Evolutionary conservation across 1,284 basidiomycete species (phyloP).

Genomic region (Cutaneotrichosporon dermatis): DNA sequence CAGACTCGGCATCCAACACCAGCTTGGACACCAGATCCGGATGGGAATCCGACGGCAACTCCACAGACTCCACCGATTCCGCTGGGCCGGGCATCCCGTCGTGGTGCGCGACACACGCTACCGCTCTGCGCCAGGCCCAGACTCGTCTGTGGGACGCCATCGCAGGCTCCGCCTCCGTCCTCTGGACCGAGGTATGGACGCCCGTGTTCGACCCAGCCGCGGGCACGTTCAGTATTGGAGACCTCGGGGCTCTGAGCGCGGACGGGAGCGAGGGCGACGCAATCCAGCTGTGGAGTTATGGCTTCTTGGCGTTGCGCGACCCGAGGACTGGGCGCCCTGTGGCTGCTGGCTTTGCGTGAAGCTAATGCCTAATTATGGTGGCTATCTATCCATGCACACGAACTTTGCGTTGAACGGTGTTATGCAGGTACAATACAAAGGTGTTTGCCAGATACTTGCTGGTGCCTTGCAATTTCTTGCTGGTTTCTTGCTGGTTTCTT

Average conservation of each 20-base stretch:
- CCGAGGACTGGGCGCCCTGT: slow-evolving; percentile 32
- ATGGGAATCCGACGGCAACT: too few relatives aligned
- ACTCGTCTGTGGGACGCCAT: slow-evolving; percentile 50
- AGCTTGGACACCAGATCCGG: too few relatives aligned
- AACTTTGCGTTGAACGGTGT: too few relatives aligned
- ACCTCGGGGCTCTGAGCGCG: slow-evolving; percentile 36
- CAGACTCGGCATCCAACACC: too few relatives aligned
- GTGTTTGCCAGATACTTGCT: too few relatives aligned
- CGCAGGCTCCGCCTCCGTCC: slow-evolving; percentile 39
- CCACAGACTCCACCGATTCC: too few relatives aligned
- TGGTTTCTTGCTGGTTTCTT: too few relatives aligned
- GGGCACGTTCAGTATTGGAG: slow-evolving; percentile 33
- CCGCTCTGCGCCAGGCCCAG: slow-evolving; percentile 44
- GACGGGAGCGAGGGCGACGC: slow-evolving; percentile 49
- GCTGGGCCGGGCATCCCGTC: slow-evolving; percentile 19
- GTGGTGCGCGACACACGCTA: slow-evolving; percentile 48
- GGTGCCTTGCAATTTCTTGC: too few relatives aligned
- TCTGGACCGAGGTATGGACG: slow-evolving; percentile 42
- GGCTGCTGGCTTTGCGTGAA: slow-evolving; percentile 21
- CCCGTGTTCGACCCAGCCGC: slow-evolving; percentile 21
- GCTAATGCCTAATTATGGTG: neutral
- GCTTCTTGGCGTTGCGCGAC: slow-evolving; percentile 43
- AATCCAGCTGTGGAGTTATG: slow-evolving; percentile 49
- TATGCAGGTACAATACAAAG: too few relatives aligned
- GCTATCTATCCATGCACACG: too few relatives aligned